phyloP scores from a whole-genome alignment of 805 yeast species.

The Metschnikowia santaceciliae region DNA sequence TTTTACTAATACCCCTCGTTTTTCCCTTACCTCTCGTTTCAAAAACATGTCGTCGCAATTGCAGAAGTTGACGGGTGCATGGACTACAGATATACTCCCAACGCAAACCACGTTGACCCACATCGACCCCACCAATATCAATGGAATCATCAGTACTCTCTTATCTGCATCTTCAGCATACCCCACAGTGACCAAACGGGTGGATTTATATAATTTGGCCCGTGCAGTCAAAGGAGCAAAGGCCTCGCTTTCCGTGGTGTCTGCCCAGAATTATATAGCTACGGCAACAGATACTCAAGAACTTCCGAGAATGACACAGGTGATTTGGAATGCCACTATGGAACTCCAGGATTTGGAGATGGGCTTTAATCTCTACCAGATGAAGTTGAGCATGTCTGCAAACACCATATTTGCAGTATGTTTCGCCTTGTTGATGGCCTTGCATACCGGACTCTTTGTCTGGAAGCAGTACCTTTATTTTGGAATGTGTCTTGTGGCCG shows the following conservation, averaged over 20 bases:
- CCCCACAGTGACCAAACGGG: constrained; percentile 14
- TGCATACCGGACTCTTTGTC: constrained; percentile 28
- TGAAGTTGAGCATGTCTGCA: constrained; percentile 12
- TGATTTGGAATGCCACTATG: constrained; percentile 20
- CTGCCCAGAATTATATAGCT: constrained; percentile 19
- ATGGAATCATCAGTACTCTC: constrained; percentile 12
- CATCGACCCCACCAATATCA: constrained; percentile 14
- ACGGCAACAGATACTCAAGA: constrained; percentile 21
- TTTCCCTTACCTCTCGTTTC: too few relatives aligned
- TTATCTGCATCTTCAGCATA: constrained; percentile 14
- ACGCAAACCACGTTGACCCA: constrained; percentile 18
- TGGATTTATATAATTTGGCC: constrained; percentile 16
- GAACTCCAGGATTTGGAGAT: constrained; percentile 19
- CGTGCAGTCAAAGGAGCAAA: constrained; percentile 18
- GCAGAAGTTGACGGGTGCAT: constrained; percentile 15
- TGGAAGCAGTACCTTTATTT: constrained; percentile 63
- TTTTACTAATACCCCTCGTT: not conserved
- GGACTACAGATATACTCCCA: constrained; percentile 18
- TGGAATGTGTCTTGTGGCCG: constrained; percentile 51
- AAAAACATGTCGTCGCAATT: constrained; percentile 2
- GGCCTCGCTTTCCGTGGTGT: constrained; percentile 21
- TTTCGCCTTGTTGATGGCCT: constrained; percentile 13
- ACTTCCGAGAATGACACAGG: constrained; percentile 18
- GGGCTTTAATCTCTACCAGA: constrained; percentile 19
- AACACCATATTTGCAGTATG: constrained; percentile 14